Base-by-base conservation (phyloP, 768 basidiomycete species). In the Sporobolomyces pararoseus region DNA sequence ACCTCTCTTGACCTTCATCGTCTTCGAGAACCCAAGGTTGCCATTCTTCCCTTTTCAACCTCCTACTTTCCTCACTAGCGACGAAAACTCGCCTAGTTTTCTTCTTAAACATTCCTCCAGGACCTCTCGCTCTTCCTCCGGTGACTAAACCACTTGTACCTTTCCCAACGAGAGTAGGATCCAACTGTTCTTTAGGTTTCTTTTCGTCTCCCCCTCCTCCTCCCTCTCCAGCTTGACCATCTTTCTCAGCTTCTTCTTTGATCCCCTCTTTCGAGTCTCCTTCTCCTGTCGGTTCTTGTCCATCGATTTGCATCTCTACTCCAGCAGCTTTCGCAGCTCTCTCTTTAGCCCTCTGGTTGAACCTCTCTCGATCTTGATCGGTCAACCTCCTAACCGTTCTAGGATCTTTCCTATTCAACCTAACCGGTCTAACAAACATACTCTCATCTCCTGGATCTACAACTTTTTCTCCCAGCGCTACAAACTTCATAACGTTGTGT, bases 401-500 rank as follows among this genome's bases (percentile, higher is more conserved):
- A 66, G 88, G 79, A 75, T 94, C 89, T 80, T 92, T 93, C 76
- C 91, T 84, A 79, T 94, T 94, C 75, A 94, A 82, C 81, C 89
- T 90, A 77, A 93, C 87, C 19, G 91, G 91, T 67, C 81, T 81
- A 37, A 82, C 78, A 88, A 91, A 92, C 35, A 81, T 79, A 60
- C 82, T 82, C 63, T 90, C 83, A 77, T 91, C 89, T 64, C 90
- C 81, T 21, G 83, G 81, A 76, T 88, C 88, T 53, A 74, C 65
- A 87, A 84, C 39, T 87, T 86, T 79, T 53, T 63, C 31, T 53
- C 63, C 65, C 21, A 62, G 49, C 14, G 46, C 65, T 46, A 89
- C 87, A 78, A 94, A 91, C 79, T 91, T 91, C 88, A 93, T 90
- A 67, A 93, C 86, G 80, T 92, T 89, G 83, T 91, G 90, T 78